Conservation (phyloP, 176 grass and related monocot genomes). For the Tuctoria greenei region DNA sequence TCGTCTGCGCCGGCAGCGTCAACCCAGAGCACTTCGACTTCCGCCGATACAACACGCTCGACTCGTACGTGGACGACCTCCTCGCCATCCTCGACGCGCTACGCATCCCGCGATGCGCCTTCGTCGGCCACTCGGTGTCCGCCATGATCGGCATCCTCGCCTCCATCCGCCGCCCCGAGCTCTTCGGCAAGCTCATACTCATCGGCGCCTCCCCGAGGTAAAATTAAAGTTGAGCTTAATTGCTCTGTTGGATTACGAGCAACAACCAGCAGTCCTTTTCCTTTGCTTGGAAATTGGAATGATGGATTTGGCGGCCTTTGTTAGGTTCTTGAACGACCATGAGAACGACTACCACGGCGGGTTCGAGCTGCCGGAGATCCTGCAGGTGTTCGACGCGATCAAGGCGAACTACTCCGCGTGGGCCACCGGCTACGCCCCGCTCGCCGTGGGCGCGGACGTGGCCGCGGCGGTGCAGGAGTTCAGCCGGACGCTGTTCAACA, state of each 20-base stretch:
- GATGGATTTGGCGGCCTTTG: no score
- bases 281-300: no score
- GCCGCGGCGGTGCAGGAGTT: conserved; percentile 90
- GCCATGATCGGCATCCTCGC: conserved; percentile 97
- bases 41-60: conserved; percentile 73
- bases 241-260: no score
- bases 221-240: no score
- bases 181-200: conserved; percentile 87
- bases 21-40: conserved; percentile 98
- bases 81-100: conserved; percentile 77
- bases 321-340: conserved; percentile 80
- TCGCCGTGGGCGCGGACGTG: conserved; percentile 89
- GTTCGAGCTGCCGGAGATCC: conserved; percentile 75
- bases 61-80: conserved; percentile 92
- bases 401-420: conserved; percentile 81
- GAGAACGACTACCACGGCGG: conserved; percentile 79
- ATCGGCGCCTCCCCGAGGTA: conserved; percentile 86
- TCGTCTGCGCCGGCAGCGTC: conserved; percentile 92
- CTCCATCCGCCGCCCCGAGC: conserved; percentile 76
- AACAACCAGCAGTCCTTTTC: no score
- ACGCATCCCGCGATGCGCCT: conserved; percentile 67
- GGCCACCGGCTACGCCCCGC: conserved; percentile 87
- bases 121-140: conserved; percentile 94
- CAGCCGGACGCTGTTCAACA: conserved; percentile 99
- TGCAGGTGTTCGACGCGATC: conserved; percentile 81